Percentiles rank a stretch among this genome's conserved stretches.
Conservation (phyloP, 2,329 filamentous ascomycete genomes). For the Thelonectria rubi region DNA sequence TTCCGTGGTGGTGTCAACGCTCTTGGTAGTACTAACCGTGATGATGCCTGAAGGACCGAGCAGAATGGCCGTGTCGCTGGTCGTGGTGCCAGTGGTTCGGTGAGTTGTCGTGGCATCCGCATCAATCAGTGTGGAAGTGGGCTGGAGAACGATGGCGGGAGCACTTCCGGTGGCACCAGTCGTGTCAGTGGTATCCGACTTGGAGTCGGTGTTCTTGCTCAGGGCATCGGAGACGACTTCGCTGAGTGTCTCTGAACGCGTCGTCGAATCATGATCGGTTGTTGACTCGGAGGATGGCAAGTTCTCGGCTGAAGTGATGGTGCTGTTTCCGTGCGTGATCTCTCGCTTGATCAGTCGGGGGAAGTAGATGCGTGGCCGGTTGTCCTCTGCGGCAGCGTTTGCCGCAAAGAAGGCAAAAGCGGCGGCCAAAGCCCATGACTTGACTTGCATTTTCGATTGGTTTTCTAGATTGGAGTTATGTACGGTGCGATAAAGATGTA, state of each 20-base stretch:
- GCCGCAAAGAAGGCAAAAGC: slow-evolving; percentile 57
- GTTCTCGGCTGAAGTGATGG: slow-evolving; percentile 45
- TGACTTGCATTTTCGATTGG: slow-evolving; percentile 58
- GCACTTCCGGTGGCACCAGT: slow-evolving; percentile 31
- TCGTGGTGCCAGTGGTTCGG: slow-evolving; percentile 23
- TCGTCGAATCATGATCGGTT: slow-evolving; percentile 18
- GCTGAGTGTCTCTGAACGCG: slow-evolving; percentile 31
- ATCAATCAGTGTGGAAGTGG: slow-evolving; percentile 28
- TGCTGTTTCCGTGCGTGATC: slow-evolving; percentile 51
- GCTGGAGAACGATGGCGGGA: slow-evolving; percentile 34
- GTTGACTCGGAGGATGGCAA: slow-evolving; percentile 28
- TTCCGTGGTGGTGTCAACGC: slow-evolving; percentile 1
- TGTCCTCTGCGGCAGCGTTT: slow-evolving; percentile 54
- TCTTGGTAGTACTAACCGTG: slow-evolving; percentile 21
- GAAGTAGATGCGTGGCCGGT: slow-evolving; percentile 65
- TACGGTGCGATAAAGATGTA: slow-evolving; percentile 32
- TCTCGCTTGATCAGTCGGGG: slow-evolving; percentile 65
- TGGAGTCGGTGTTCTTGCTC: slow-evolving; percentile 16
- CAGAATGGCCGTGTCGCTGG: slow-evolving; percentile 39
- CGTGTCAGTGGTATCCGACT: slow-evolving; percentile 1
- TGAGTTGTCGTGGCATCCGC: slow-evolving; percentile 28
- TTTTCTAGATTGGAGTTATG: slow-evolving; percentile 30
- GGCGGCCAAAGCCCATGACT: slow-evolving; percentile 57
- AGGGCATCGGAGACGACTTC: slow-evolving; percentile 41
- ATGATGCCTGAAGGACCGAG: slow-evolving; percentile 40